Evolutionary conservation across 1,284 basidiomycete genomes (phyloP).

Genomic region (Pisolithus thermaeus): DNA sequence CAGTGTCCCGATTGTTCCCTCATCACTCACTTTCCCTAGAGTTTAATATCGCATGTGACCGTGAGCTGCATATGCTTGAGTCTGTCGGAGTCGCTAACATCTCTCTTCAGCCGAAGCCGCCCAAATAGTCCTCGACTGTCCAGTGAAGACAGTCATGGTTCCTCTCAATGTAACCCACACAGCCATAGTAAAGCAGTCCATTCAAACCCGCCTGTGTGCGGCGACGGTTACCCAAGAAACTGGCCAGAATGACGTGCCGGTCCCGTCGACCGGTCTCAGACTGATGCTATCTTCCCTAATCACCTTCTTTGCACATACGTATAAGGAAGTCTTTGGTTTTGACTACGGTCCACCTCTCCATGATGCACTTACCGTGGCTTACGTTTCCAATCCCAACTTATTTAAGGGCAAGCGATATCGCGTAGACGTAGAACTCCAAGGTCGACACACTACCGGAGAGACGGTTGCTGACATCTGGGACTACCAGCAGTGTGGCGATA

Average conservation of each 20-base stretch:
- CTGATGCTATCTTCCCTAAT: conserved; percentile 70
- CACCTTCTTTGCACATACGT: conserved; percentile 63
- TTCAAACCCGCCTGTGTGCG: conserved; percentile 49
- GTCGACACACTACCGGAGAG: conserved; percentile 60
- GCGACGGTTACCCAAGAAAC: conserved; percentile 25
- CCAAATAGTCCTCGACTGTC: conserved; percentile 67
- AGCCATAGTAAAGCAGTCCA: conserved; percentile 57
- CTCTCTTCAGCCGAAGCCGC: conserved; percentile 60
- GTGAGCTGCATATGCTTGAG: conserved; percentile 35
- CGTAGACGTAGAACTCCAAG: conserved; percentile 72
- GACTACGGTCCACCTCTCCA: conserved; percentile 74
- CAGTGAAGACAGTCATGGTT: conserved; percentile 60
- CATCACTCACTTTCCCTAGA: conserved; percentile 33
- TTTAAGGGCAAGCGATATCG: conserved; percentile 57
- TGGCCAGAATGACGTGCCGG: background rate
- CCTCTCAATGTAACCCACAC: conserved; percentile 83
- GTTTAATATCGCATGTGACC: conserved; percentile 80
- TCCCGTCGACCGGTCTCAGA: conserved; percentile 52
- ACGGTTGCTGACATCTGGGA: conserved; percentile 73
- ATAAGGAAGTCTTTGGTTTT: conserved; percentile 69
- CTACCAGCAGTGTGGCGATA: conserved; percentile 49
- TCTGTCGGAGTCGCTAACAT: conserved; percentile 1
- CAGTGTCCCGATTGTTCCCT: background rate
- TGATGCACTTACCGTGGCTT: conserved; percentile 75
- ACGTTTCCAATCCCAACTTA: conserved; percentile 57